These are phyloP conservation scores for Moesziomyces aphidis DNA, from an alignment of 1,284 basidiomycete species.

Conservation along the genomic window DNA sequence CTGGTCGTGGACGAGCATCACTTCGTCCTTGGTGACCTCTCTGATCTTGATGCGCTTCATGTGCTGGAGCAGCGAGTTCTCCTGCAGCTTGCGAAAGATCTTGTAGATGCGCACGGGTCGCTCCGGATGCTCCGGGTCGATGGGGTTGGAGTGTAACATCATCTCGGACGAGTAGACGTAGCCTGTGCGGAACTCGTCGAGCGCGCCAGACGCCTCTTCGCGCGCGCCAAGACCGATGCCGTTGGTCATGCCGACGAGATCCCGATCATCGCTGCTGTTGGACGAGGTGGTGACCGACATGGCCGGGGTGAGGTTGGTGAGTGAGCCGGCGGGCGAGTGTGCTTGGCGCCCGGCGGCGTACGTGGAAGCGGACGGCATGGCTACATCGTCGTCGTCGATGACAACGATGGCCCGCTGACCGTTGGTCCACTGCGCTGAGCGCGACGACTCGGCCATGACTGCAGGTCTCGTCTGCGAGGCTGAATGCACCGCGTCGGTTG, in stretches of 20 bases:
- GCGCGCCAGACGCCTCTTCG: not conserved
- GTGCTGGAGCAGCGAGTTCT: constrained; percentile 71
- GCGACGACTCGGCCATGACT: constrained; percentile 17
- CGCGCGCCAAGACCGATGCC: not conserved
- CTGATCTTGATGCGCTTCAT: constrained; percentile 85
- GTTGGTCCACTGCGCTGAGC: constrained; percentile 2
- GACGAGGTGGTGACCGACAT: constrained; percentile 27
- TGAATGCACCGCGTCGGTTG: too few relatives aligned
- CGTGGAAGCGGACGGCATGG: not conserved
- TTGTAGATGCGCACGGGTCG: constrained; percentile 85
- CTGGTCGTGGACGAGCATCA: constrained; percentile 86
- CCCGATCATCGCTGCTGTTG: constrained; percentile 5
- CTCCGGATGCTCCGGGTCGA: constrained; percentile 80
- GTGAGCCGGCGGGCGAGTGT: constrained; percentile 11
- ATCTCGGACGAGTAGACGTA: constrained; percentile 89
- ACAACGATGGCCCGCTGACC: constrained; percentile 18
- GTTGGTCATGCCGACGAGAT: not conserved
- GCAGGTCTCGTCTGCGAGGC: not conserved
- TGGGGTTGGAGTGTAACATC: constrained; percentile 78
- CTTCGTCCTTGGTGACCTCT: constrained; percentile 81
- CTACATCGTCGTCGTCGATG: constrained; percentile 26
- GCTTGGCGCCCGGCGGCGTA: not conserved
- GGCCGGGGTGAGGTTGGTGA: constrained; percentile 33
- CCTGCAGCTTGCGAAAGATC: constrained; percentile 73
- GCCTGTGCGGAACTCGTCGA: constrained; percentile 70